phyloP scores from a whole-genome alignment of 345 rosid genomes.

The Salix suchowensis region DNA sequence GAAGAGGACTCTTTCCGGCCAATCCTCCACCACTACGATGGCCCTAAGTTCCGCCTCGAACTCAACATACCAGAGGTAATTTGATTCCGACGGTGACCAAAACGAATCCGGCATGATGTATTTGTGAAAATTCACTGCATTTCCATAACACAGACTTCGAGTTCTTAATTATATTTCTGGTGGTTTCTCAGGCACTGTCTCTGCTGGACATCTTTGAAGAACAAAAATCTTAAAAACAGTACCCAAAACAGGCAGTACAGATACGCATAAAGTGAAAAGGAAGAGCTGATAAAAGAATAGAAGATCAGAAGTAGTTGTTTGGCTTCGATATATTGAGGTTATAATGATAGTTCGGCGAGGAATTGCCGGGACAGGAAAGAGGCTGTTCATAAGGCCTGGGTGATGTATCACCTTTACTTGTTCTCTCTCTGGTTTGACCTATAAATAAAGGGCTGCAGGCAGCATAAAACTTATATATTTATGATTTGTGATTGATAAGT shows the following conservation, averaged over 20 bases:
- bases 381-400: background rate
- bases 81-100: background rate
- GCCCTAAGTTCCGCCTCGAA: slow-evolving; percentile 96
- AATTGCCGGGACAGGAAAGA: background rate
- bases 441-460: slow-evolving; percentile 6
- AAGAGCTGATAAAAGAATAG: background rate
- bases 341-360: background rate
- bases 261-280: slow-evolving; percentile 1
- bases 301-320: background rate
- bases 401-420: slow-evolving; percentile 9
- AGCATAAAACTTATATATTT: background rate
- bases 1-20: slow-evolving; percentile 99
- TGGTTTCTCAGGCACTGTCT: slow-evolving; percentile 60
- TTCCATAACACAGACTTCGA: background rate
- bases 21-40: slow-evolving; percentile 93
- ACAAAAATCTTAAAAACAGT: slow-evolving; percentile 38
- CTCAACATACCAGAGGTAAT: slow-evolving; percentile 88
- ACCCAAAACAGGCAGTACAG: slow-evolving; percentile 3
- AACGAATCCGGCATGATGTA: background rate
- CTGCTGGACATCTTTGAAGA: slow-evolving; percentile 81
- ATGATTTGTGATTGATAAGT: background rate
- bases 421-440: slow-evolving; percentile 8
- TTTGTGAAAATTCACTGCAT: background rate
- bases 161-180: background rate
- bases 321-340: background rate